Base-by-base conservation (phyloP, 768 basidiomycete species). In the Serpula lacrymans region DNA sequence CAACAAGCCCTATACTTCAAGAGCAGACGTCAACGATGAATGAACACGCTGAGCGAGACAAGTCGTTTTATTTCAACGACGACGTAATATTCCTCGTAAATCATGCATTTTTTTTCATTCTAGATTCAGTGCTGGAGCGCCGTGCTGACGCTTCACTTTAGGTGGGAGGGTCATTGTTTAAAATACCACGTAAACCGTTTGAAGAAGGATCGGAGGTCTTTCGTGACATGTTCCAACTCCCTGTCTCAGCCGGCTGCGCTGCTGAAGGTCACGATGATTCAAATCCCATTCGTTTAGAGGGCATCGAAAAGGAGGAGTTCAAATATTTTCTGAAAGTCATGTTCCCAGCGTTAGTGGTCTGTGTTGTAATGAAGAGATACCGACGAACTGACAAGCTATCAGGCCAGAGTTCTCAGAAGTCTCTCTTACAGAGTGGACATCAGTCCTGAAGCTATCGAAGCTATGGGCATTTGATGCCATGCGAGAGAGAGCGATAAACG, bases 391-490 rank as follows among this genome's bases (percentile, higher is more conserved):
- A n/a, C n/a, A n/a, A n/a, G n/a, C n/a, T n/a, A n/a, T n/a, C n/a
- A n/a, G n/a, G n/a, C n/a, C n/a, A n/a, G n/a, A n/a, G n/a, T n/a
- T n/a, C n/a, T n/a, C n/a, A n/a, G n/a, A n/a, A n/a, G n/a, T n/a
- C n/a, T n/a, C 37, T 13, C 42, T 41, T 33, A 53, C 58, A 6
- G 57, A 58, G 36, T 71, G 71, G 74, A 47, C 62, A 12, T 57
- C 64, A 0, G 58, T 67, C 16, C 48, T 69, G n/a, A 65, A 65
- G 45, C 50, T 72, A 16, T 51, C 71, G 5, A 60, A 49, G 5
- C 62, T 66, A 51, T 72, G 71, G 66, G 49, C 52, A 31, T 67
- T 68, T 36, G 44, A 52, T 14, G 35, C 42, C 12, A 36, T 70
- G 22, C 57, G 65, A n/a, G n/a, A n/a, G n/a, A n/a, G n/a, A n/a